These are phyloP conservation scores for Zostera marina DNA, from an alignment of 116 monocot genomes.

Conservation along the genomic window DNA sequence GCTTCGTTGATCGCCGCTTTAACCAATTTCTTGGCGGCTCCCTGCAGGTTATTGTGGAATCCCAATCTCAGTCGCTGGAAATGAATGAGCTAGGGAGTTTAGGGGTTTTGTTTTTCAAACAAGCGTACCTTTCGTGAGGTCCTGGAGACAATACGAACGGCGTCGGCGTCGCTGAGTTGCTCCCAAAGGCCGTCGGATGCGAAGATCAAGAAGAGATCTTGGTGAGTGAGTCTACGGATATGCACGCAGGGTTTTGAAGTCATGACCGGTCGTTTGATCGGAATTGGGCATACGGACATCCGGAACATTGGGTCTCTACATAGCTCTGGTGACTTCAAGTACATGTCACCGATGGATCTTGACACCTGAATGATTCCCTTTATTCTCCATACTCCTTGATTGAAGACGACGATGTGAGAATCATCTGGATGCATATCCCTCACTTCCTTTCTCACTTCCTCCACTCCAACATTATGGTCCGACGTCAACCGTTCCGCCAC, in stretches of 20 bases:
- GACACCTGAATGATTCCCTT: slow-evolving; percentile 98
- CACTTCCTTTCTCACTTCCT: slow-evolving; percentile 83
- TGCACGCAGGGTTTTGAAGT: slow-evolving; percentile 58
- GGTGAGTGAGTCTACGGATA: slow-evolving; percentile 28
- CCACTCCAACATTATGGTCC: slow-evolving; percentile 72
- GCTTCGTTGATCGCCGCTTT: slow-evolving; percentile 28
- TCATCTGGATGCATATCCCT: slow-evolving; percentile 61
- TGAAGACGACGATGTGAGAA: slow-evolving; percentile 57
- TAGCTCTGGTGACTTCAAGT: slow-evolving; percentile 73
- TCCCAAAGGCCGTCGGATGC: slow-evolving; percentile 97
- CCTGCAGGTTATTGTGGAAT: no score
- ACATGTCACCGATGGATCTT: slow-evolving; percentile 87
- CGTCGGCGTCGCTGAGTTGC: slow-evolving; percentile 66
- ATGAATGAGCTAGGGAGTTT: no score
- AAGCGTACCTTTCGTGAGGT: slow-evolving; percentile 54
- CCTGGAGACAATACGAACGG: slow-evolving; percentile 65
- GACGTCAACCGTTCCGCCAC: slow-evolving; percentile 70
- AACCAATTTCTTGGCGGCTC: slow-evolving; percentile 28
- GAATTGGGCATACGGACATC: slow-evolving; percentile 42
- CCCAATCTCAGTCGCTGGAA: no score
- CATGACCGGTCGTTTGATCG: slow-evolving; percentile 58
- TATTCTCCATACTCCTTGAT: slow-evolving; percentile 65
- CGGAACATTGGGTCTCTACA: slow-evolving; percentile 64
- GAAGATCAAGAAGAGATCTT: slow-evolving; percentile 81
- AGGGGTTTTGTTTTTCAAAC: no score